A percentile compares a stretch with the other conserved stretches of the same genome.
phyloP scores from a whole-genome alignment of 768 basidiomycete genomes.

The Podaxis sp. region DNA sequence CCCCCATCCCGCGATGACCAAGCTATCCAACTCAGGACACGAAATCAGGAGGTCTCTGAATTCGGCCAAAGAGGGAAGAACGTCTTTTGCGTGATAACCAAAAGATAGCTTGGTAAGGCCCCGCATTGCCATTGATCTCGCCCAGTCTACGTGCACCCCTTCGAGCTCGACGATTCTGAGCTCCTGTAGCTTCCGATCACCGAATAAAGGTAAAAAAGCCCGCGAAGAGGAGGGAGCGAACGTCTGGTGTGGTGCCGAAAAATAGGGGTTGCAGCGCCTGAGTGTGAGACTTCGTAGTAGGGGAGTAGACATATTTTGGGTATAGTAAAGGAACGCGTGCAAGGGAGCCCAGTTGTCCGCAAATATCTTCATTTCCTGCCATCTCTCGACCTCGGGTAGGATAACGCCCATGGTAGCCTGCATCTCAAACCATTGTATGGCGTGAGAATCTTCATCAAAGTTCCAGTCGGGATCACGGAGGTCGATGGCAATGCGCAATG shows the following conservation, averaged over 20 bases:
- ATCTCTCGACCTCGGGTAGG: conserved; percentile 43
- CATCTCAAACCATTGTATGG: conserved; percentile 44
- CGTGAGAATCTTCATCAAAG: conserved; percentile 49
- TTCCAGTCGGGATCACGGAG: conserved; percentile 59
- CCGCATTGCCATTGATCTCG: conserved; percentile 32
- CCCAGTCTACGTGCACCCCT: conserved; percentile 63
- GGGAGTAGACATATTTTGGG: conserved; percentile 33
- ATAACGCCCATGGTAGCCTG: conserved; percentile 44
- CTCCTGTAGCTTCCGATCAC: conserved; percentile 26
- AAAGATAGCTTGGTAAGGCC: conserved; percentile 50
- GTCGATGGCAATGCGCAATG: conserved; percentile 55
- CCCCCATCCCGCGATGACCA: conserved; percentile 57
- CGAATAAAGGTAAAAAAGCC: conserved; percentile 45
- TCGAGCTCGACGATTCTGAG: conserved; percentile 46
- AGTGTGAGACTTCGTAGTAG: conserved; percentile 42
- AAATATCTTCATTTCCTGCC: conserved; percentile 49
- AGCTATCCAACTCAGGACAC: conserved; percentile 40
- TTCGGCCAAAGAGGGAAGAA: conserved; percentile 51
- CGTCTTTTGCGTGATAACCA: conserved; percentile 55
- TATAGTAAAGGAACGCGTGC: conserved; percentile 47
- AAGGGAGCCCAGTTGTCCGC: conserved; percentile 64
- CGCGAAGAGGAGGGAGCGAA: conserved; percentile 45
- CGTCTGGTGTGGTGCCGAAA: conserved; percentile 40
- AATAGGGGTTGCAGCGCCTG: conserved; percentile 59
- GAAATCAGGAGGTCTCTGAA: conserved; percentile 42